Evolutionary conservation across 2,329 filamentous ascomycete genomes (phyloP).

Genomic region (Ophiocordyceps unilateralis): DNA sequence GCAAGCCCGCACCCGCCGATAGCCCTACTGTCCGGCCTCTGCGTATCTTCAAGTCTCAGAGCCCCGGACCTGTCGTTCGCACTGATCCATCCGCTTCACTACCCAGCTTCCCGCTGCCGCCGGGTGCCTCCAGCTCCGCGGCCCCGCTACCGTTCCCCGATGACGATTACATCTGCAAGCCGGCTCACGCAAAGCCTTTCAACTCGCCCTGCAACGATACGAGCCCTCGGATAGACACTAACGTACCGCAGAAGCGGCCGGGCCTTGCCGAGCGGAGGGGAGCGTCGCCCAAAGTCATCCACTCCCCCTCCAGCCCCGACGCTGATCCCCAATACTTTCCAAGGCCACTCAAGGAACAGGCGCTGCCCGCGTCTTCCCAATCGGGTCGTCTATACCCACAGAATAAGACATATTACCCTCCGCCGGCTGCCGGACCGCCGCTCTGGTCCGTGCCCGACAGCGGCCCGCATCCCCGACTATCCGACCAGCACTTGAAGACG

Average conservation of each 20-base stretch:
- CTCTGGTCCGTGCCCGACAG: not conserved
- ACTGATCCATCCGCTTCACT: constrained; percentile 16
- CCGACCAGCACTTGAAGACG: constrained; percentile 12
- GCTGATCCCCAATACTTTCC: constrained; percentile 68
- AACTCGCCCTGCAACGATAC: constrained; percentile 31
- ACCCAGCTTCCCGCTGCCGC: constrained; percentile 45
- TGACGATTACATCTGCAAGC: constrained; percentile 39
- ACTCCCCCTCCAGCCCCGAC: constrained; percentile 65
- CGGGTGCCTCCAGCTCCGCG: constrained; percentile 54
- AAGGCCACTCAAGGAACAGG: constrained; percentile 33
- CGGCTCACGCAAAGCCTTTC: constrained; percentile 25
- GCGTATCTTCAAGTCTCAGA: constrained; percentile 67
- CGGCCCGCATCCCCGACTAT: not conserved
- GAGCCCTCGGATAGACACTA: constrained; percentile 35
- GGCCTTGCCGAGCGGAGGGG: constrained; percentile 68
- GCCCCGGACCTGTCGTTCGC: constrained; percentile 35
- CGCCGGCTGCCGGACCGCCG: constrained; percentile 22
- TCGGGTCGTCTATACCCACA: constrained; percentile 32
- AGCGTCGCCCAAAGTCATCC: constrained; percentile 64
- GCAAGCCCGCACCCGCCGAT: constrained; percentile 36
- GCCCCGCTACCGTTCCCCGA: constrained; percentile 55
- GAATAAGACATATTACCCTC: constrained; percentile 42
- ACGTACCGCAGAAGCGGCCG: constrained; percentile 39
- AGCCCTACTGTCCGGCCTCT: constrained; percentile 71
- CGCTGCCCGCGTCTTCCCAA: constrained; percentile 21